Evolutionary conservation across 176 grass and related monocot species (phyloP), one percentile per base, ranked within the genome.

Genomic region (Calamus simplicifolius): DNA sequence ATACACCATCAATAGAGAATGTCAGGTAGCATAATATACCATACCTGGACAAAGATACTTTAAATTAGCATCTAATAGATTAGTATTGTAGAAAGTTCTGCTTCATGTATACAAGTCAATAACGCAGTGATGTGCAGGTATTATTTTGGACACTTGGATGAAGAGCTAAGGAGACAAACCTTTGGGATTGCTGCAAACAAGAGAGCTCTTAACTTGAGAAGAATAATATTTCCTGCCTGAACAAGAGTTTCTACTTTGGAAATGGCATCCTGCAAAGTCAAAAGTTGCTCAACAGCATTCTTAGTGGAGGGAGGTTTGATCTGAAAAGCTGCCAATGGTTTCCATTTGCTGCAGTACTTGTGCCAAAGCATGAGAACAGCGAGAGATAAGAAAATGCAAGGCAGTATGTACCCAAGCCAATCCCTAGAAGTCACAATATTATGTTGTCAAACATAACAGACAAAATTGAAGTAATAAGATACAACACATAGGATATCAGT

Each of bases 161-260:
- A 50, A 50, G 26, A 13, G 35, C 35, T 43, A 8, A 43, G 18
- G 18, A 61, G 54, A 62, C 58, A 69, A 56, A 95, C 84, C 89
- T 79, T 85, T 60, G 84, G 78, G 73, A 82, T 73, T 58, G 74
- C 85, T 69, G 82, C 77, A 70, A 88, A 79, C 51, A 87, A 67
- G 25, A 95, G 55, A 79, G 74, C 78, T 81, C 89, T 80, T 49
- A 95, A 68, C 70, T 95, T 95, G 43, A 95, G 75, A 77, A 95
- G 89, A 76, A 70, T n/a, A 67, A 85, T 81, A 56, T 95, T 95
- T 66, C 62, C 63, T 66, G 57, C 60, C 55, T 85, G 81, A 18
- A 95, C 53, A 70, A 70, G 61, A 26, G 74, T 79, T 78, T 88
- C 89, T 21, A 85, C 29, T 61, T 80, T 84, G 27, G 89, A 82